Percentiles rank a stretch among this genome's conserved stretches.
Conservation (phyloP, 139 green algal species). For the Chlamydomonas sphaeroides region DNA sequence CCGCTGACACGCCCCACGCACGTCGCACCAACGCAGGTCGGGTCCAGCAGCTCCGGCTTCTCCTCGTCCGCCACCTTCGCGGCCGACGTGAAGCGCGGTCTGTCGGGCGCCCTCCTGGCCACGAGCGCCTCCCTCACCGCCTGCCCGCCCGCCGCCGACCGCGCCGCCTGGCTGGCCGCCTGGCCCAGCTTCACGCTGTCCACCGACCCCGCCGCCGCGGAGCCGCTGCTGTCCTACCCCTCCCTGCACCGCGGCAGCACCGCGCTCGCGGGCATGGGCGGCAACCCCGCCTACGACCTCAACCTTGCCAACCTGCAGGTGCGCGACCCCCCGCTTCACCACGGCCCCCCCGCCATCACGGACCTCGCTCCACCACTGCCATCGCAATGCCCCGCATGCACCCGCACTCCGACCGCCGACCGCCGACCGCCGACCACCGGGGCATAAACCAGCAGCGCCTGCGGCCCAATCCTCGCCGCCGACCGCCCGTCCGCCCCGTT, state of each 20-base stretch:
- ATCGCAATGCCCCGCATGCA: too few species aligned
- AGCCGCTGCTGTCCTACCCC: background rate
- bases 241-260: constrained; percentile 1
- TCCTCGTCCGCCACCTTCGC: background rate
- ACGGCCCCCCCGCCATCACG: too few species aligned
- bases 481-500: too few species aligned
- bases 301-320: background rate
- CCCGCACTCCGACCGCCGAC: too few species aligned
- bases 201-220: background rate
- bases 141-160: constrained; percentile 10
- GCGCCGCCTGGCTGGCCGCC: background rate
- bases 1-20: too few species aligned
- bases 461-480: too few species aligned
- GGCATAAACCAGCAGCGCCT: too few species aligned
- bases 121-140: background rate
- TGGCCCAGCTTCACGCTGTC: constrained; percentile 21
- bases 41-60: too few species aligned
- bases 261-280: background rate
- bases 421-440: too few species aligned
- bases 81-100: background rate
- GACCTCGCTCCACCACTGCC: too few species aligned
- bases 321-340: too few species aligned
- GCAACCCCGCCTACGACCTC: constrained; percentile 9
- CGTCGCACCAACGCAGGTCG: too few species aligned
- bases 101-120: constrained; percentile 3